Percentiles rank a stretch among this genome's conserved stretches.
Conservation (phyloP, 169 alveolate species). For the Plasmodium relictum region DNA sequence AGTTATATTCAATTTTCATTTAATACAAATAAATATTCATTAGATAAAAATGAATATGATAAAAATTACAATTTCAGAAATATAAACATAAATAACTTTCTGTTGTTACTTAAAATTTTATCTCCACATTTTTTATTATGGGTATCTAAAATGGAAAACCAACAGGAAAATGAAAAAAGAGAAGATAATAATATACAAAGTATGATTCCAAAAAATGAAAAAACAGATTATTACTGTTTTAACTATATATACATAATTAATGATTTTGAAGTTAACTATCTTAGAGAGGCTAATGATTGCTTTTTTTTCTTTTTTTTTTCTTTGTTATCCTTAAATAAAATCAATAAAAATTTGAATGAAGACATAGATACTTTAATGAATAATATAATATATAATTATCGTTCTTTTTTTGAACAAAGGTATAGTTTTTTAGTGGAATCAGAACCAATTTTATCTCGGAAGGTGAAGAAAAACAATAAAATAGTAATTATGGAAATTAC, state of each 20-base stretch:
- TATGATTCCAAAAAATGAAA: not conserved
- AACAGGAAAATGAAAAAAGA: not conserved
- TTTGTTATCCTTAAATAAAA: constrained; percentile 6
- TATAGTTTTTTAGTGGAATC: not conserved
- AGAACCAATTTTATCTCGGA: not conserved
- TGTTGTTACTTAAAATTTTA: constrained; percentile 54
- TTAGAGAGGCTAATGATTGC: constrained; percentile 15
- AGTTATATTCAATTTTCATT: constrained; percentile 13
- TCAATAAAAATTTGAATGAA: constrained; percentile 6
- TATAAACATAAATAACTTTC: constrained; percentile 64
- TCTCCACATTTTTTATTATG: constrained; percentile 64
- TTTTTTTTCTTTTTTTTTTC: constrained; percentile 24
- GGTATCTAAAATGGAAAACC: constrained; percentile 13
- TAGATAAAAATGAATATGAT: constrained; percentile 16
- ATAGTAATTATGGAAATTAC: too few species aligned
- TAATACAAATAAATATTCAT: constrained; percentile 39
- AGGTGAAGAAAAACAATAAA: too few species aligned
- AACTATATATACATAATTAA: constrained; percentile 15
- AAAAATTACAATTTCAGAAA: constrained; percentile 32
- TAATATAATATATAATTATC: constrained; percentile 1
- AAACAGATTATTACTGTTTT: constrained; percentile 12
- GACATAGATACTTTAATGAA: constrained; percentile 5
- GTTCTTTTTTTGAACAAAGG: constrained; percentile 2
- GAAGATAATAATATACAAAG: not conserved
- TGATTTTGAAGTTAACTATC: constrained; percentile 9